Base-by-base conservation (phyloP, 257 asterid species). In the Ophiorrhiza pumila region DNA sequence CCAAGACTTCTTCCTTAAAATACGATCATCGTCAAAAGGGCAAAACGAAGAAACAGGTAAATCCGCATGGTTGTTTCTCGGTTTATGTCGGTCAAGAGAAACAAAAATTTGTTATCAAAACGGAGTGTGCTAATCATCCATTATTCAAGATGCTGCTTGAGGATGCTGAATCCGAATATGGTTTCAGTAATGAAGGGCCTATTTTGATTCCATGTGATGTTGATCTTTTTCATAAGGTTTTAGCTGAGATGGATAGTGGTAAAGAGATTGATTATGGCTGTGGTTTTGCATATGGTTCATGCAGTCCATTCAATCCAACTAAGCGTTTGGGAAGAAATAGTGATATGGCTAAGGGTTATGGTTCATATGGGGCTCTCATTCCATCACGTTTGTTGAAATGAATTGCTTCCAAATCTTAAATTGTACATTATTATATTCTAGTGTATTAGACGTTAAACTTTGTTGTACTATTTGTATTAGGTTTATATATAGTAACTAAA, bases 111-210 rank as follows among this genome's bases (percentile, higher is more conserved):
- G 86, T 78, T 68, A 79, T 88, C 39, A 86, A 76, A 80, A 74
- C 84, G 1, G 81, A 81, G 56, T 77, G 18, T 22, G 86, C 83
- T 0, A 87, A 87, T 34, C 93, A 89, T 79, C 89, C 93, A 1
- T 23, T 84, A 58, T 89, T 89, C 84, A 86, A 43, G 85, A 80
- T 81, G 85, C 60, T 89, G 72, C 89, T 89, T 5, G 91, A 89
- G 76, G 96, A 89, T 57, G 93, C 93, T 18, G 91, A 87, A 74
- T 32, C 69, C 83, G 91, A 85, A 9, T 89, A 89, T 23, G 96
- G 95, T 7, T 88, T 80, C 78, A 27, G 8, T 4, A 71, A 73
- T 37, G 83, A 89, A 5, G 93, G 91, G 4, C 96, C 96, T 1
- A 43, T 89, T 1, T 65, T 62, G 50, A 87, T 88, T 14, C 95